Evolutionary conservation across 1,139 yeast species (phyloP), one percentile per base, ranked within the genome.

Genomic region (Nakaseomyces uthaithaninus): DNA sequence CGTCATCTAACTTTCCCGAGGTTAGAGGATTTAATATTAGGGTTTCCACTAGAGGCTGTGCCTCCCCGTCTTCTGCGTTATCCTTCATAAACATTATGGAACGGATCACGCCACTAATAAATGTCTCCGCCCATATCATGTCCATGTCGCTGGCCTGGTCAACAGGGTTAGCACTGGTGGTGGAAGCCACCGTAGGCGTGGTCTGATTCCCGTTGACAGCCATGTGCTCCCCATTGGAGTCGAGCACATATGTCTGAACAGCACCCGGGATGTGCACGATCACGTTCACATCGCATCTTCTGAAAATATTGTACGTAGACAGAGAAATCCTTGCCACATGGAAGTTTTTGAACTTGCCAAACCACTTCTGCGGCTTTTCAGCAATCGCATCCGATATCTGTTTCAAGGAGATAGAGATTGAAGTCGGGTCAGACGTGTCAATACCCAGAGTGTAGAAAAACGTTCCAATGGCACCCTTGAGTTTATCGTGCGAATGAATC

Each of bases 181-280:
- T 33, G 10, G 37, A 23, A 8, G 37, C 37, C 17, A 33, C 27
- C 2, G 37, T 24, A 10, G 37, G 27, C 4, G 37, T 24, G 15
- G 37, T 33, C n/a, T 24, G 27, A 18, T 33, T 33, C 10, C 37
- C 37, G 11, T 14, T 31, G 3, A 38, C 31, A 16, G 46, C 60
- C 41, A 57, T 49, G 46, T 65, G 67, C 40, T 73, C 75, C 17
- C 80, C 80, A 31, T 65, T 61, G 7, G 67, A 65, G 46, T 74
- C 75, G 40, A 84, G 67, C 17, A 80, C 72, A 57, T 75, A 81
- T 1, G 94, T 80, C 55, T 85, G 93, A 9, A 80, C 77, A 38
- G 93, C 85, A 64, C 91, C 91, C 0, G 89, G 89, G 37, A 80
- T 71, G 40, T 72, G 73, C 27, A 82, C 93, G 8, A 76, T 69